phyloP scores from a whole-genome alignment of 176 grass and related monocot species.

The Themeda triandra region DNA sequence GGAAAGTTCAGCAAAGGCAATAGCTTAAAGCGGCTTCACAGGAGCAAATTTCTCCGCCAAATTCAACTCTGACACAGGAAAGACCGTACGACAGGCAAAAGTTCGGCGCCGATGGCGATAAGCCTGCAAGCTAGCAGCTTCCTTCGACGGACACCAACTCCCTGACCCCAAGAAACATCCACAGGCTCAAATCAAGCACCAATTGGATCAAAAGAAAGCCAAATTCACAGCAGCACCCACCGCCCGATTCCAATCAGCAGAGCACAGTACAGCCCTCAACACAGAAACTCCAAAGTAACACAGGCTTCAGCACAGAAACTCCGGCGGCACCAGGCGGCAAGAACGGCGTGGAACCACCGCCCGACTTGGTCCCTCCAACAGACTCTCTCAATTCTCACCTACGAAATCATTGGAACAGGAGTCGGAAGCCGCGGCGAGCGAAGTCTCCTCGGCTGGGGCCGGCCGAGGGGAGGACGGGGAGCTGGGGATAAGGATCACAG shows the following conservation, averaged over 20 bases:
- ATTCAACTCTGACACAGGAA: background rate
- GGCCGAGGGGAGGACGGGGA: background rate
- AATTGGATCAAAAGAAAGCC: background rate
- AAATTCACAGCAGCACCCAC: background rate
- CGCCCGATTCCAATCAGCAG: background rate
- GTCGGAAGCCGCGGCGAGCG: background rate
- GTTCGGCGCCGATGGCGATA: background rate
- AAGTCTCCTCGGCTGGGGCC: background rate
- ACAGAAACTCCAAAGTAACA: background rate
- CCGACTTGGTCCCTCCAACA: background rate
- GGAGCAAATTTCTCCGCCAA: slow-evolving; percentile 22
- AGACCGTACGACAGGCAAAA: background rate
- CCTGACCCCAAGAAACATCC: background rate
- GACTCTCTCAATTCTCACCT: background rate
- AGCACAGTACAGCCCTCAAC: background rate
- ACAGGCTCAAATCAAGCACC: slow-evolving; percentile 13
- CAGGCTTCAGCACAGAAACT: background rate
- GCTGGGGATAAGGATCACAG: slow-evolving; percentile 28
- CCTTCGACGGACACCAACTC: background rate
- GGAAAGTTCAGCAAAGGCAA: slow-evolving; percentile 19
- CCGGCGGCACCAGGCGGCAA: background rate
- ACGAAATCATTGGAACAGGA: slow-evolving; percentile 2
- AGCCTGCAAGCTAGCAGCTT: background rate
- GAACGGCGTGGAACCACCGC: background rate
- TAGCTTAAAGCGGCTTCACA: slow-evolving; percentile 9